Conservation (phyloP, 768 basidiomycete species). For the Leccinum sublutescens region DNA sequence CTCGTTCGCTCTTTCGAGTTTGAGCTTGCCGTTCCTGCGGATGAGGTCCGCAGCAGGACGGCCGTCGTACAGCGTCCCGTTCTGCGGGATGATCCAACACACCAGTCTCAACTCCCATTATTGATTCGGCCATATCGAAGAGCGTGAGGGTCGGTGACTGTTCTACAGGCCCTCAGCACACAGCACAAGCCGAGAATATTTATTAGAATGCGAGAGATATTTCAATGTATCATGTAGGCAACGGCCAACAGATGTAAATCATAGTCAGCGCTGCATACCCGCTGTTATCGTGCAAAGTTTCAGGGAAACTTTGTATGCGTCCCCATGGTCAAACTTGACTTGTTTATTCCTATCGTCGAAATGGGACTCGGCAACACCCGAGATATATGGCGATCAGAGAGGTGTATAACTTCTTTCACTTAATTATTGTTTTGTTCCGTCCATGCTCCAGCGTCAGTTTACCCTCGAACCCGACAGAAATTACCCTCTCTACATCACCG, state of each 20-base stretch:
- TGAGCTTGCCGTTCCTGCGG: conserved; percentile 48
- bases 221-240: too few relatives aligned
- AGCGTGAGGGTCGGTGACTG: not conserved
- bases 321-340: too few relatives aligned
- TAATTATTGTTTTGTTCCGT: not conserved
- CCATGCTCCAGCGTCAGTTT: conserved; percentile 28
- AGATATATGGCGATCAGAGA: not conserved
- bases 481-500: conserved; percentile 52
- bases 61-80: conserved; percentile 45
- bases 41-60: conserved; percentile 39
- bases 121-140: conserved; percentile 10
- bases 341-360: too few relatives aligned
- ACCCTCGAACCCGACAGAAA: conserved; percentile 38
- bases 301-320: too few relatives aligned
- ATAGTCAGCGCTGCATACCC: too few relatives aligned
- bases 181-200: not conserved
- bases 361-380: not conserved
- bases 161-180: too few relatives aligned
- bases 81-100: conserved; percentile 37
- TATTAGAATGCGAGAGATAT: not conserved
- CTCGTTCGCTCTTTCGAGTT: conserved; percentile 53
- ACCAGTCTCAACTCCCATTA: conserved; percentile 45
- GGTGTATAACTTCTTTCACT: not conserved
- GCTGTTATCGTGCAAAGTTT: too few relatives aligned
- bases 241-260: too few relatives aligned